These are phyloP conservation scores for Boletus sp. DNA, from an alignment of 768 basidiomycete species.

Conservation along the genomic window DNA sequence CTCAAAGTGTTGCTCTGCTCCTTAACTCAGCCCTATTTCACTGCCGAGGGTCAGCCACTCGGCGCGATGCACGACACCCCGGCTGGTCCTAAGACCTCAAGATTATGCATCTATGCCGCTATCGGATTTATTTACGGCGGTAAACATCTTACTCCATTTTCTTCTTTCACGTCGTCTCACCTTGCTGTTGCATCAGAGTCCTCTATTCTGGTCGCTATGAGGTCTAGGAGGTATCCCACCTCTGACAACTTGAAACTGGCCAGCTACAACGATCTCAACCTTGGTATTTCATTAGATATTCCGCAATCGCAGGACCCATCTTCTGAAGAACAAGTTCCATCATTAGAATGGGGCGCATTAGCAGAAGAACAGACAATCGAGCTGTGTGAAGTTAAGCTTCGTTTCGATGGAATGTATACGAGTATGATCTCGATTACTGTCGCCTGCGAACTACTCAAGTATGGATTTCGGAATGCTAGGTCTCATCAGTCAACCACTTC, in stretches of 20 bases:
- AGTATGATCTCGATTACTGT: conserved; percentile 33
- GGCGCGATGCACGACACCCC: conserved; percentile 30
- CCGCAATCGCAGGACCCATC: conserved; percentile 10
- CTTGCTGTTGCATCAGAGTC: conserved; percentile 38
- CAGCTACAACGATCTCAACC: conserved; percentile 41
- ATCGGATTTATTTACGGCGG: conserved; percentile 62
- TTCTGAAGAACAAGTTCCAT: conserved; percentile 22
- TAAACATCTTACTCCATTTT: conserved; percentile 14
- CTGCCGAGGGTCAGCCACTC: conserved; percentile 33
- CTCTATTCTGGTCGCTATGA: conserved; percentile 60
- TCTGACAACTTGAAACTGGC: conserved; percentile 26
- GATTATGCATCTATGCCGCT: conserved; percentile 53
- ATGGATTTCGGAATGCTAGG: conserved; percentile 27
- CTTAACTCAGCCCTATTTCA: conserved; percentile 40
- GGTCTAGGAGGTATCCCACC: conserved; percentile 49
- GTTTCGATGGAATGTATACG: conserved; percentile 42
- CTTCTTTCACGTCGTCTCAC: not conserved
- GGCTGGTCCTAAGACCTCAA: conserved; percentile 37
- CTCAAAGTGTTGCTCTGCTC: conserved; percentile 50
- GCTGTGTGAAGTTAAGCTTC: conserved; percentile 55
- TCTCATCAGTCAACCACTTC: conserved; percentile 42
- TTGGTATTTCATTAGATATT: conserved; percentile 31
- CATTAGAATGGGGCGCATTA: conserved; percentile 48
- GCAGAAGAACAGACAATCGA: conserved; percentile 61
- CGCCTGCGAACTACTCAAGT: conserved; percentile 1